Evolutionary conservation across 2,329 filamentous ascomycete genomes (phyloP), one percentile per base, ranked within the genome.

Genomic region (Aspergillus calidoustus): DNA sequence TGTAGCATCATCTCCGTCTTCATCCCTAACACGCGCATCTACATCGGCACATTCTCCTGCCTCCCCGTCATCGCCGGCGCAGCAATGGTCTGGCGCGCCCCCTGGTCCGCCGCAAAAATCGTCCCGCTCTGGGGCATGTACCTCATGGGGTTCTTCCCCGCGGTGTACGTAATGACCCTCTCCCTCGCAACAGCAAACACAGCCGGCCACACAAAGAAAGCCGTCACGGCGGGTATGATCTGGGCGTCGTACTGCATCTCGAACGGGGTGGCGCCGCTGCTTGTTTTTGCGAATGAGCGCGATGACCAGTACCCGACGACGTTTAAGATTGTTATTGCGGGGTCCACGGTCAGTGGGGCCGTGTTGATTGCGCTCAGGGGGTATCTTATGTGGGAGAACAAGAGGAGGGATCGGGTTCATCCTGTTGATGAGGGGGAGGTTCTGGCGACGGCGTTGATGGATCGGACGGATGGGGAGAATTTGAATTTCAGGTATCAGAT

Each of bases 201-300:
- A 4, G 54, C 54, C 1, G 54, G 54, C n/a, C 54, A 56, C 43
- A 56, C 54, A 3, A 56, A 56, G 38, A 56, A 56, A 17, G 48
- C 48, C 8, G 48, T 51, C 7, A 51, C 48, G 25, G 48, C 48
- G 1, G 48, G 48, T 2, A 51, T 51, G 48, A 31, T 51, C 48
- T 51, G 48, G 48, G 48, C 22, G 3, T 25, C 22, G 17, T 51
- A 51, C 23, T 51, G 48, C n/a, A 30, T 51, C 7, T 51, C 48
- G 22, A 51, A 51, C 5, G 48, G 48, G 17, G 13, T 51, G 1
- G 48, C 48, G 19, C 48, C 48, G 9, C 48, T 51, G 22, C 48
- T 51, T 1, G 48, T 51, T 7, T 51, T 51, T 7, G 48, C 22
- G 22, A 30, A 51, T 4, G 48, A 51, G 25, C 7, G 30, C 4